A percentile compares a stretch with the other conserved stretches of the same genome.
Evolutionary conservation across 257 asterid genomes (phyloP).

Genomic region (Nicotiana tabacum): DNA sequence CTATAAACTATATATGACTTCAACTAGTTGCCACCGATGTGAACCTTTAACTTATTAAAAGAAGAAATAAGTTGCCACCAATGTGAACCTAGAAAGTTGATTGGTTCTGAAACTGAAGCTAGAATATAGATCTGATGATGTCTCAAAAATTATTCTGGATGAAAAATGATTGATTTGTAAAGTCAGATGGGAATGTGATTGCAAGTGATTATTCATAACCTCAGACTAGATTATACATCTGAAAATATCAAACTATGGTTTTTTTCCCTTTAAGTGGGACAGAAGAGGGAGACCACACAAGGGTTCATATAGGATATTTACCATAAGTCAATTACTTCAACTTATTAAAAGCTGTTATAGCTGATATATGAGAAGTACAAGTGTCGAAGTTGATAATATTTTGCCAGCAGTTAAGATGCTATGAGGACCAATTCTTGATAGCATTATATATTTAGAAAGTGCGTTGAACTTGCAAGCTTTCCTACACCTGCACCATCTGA

Average conservation of each 20-base stretch:
- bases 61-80: background rate
- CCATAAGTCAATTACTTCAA: background rate
- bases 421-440: background rate
- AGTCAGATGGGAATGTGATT: background rate
- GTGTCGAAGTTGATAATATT: background rate
- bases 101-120: background rate
- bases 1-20: background rate
- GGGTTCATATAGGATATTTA: background rate
- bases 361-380: background rate
- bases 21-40: background rate
- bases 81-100: background rate
- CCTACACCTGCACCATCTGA: background rate
- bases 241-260: background rate
- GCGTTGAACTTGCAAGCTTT: background rate
- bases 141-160: background rate
- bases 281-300: background rate
- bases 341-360: background rate
- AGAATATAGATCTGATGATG: background rate
- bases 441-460: background rate
- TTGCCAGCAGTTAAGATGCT: background rate
- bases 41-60: background rate
- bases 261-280: background rate
- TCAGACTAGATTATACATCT: background rate
- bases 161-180: background rate
- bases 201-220: background rate